phyloP scores from a whole-genome alignment of 176 grass and related monocot species.

The Canna indica region DNA sequence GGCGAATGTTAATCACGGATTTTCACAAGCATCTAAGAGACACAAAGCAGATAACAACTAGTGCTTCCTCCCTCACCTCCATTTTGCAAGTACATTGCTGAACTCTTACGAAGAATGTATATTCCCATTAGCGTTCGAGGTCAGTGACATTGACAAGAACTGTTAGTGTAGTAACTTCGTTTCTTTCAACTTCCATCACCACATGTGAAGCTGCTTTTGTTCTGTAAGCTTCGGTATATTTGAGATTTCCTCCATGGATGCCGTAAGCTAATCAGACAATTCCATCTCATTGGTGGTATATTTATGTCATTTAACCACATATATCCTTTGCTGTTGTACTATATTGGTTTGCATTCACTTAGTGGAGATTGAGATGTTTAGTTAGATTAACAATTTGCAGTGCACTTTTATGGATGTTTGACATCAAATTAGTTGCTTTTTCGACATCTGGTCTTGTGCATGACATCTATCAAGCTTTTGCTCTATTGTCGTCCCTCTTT shows the following conservation, averaged over 20 bases:
- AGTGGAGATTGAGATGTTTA: neutral
- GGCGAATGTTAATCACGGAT: constrained; percentile 8
- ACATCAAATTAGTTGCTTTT: too few relatives aligned
- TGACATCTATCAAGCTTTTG: too few relatives aligned
- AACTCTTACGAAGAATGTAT: constrained; percentile 33
- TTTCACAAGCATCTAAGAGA: constrained; percentile 41
- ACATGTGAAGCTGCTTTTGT: constrained; percentile 64
- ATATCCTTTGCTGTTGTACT: neutral
- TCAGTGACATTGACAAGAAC: neutral
- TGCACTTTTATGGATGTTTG: neutral
- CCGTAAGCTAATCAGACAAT: constrained; percentile 21
- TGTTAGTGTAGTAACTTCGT: neutral
- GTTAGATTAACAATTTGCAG: neutral
- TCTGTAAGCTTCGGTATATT: constrained; percentile 70
- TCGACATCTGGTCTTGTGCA: too few relatives aligned
- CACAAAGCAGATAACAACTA: constrained; percentile 38
- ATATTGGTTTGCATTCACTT: neutral
- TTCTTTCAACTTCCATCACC: neutral
- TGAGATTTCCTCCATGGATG: constrained; percentile 22
- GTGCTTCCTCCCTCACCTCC: neutral
- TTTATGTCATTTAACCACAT: neutral
- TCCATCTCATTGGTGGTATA: neutral
- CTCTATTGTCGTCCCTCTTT: too few relatives aligned
- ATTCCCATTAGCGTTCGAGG: constrained; percentile 23
- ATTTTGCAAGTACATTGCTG: neutral